Evolutionary conservation across 2,329 filamentous ascomycete species (phyloP).

Genomic region (Colletotrichum eremochloae): DNA sequence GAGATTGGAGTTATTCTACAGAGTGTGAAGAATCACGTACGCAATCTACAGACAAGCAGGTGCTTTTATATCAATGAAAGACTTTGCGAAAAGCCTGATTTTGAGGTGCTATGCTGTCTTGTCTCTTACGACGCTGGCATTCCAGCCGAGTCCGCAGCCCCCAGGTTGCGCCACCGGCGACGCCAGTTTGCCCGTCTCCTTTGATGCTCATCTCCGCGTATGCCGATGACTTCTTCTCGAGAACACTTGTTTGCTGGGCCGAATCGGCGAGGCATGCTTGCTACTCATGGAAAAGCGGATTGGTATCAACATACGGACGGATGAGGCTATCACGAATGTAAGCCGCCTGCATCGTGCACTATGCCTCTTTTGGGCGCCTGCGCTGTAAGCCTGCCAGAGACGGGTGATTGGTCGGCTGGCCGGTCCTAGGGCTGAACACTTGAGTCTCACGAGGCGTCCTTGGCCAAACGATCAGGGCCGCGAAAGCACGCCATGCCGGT

Average conservation of each 20-base stretch:
- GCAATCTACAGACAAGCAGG: neutral
- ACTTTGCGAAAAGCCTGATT: too few species aligned
- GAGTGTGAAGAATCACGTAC: neutral
- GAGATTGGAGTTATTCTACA: neutral
- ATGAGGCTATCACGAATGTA: constrained; percentile 36
- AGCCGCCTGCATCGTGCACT: constrained; percentile 18
- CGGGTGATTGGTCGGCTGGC: neutral
- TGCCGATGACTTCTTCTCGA: too few species aligned
- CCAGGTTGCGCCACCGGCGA: constrained; percentile 11
- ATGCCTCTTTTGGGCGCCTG: constrained; percentile 9
- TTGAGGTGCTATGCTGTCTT: neutral
- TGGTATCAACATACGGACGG: neutral
- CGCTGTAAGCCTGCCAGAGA: constrained; percentile 16
- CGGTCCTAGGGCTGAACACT: neutral
- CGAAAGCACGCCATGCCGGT: neutral
- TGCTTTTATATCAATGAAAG: neutral
- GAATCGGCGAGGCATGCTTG: neutral
- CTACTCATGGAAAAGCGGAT: neutral
- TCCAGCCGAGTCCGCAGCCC: too few species aligned
- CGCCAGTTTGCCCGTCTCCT: neutral
- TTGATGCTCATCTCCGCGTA: neutral
- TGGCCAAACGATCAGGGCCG: too few species aligned
- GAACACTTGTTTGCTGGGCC: neutral
- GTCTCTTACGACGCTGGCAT: neutral
- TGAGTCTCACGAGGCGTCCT: neutral